phyloP scores from a whole-genome alignment of 2,329 filamentous ascomycete species.

The Cyphellophora attinorum region DNA sequence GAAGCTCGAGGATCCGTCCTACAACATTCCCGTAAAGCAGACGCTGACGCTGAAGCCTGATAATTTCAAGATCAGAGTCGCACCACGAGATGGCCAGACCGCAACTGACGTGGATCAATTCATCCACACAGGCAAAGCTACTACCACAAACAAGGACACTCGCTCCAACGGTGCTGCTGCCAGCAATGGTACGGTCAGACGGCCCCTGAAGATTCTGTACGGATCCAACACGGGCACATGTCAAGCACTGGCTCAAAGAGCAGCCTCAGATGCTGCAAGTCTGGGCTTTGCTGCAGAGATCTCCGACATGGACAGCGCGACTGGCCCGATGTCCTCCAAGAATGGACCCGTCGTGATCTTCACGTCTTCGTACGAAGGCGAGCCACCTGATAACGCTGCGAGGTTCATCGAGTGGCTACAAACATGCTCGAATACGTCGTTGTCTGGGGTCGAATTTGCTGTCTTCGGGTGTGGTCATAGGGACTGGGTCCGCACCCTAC shows the following conservation, averaged over 20 bases:
- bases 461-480: constrained; percentile 61
- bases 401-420: constrained; percentile 61
- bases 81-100: too few species aligned
- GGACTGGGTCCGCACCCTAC: constrained; percentile 51
- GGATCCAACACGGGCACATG: constrained; percentile 69
- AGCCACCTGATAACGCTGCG: constrained; percentile 62
- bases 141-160: too few species aligned
- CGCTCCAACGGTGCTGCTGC: too few species aligned
- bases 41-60: constrained; percentile 36
- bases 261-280: constrained; percentile 49
- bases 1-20: constrained; percentile 47
- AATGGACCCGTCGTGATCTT: constrained; percentile 57
- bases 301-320: constrained; percentile 52
- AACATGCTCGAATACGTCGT: constrained; percentile 39
- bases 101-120: too few species aligned
- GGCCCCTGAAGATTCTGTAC: constrained; percentile 57
- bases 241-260: constrained; percentile 55
- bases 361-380: constrained; percentile 63
- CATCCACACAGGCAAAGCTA: too few species aligned
- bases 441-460: constrained; percentile 52
- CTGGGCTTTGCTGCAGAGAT: constrained; percentile 53
- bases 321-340: constrained; percentile 49
- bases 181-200: too few species aligned
- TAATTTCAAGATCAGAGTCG: too few species aligned
- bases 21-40: constrained; percentile 28